Percentiles rank a stretch among this genome's conserved stretches.
Evolutionary conservation across 2,329 filamentous ascomycete species (phyloP).

Genomic region (Alternaria panax): DNA sequence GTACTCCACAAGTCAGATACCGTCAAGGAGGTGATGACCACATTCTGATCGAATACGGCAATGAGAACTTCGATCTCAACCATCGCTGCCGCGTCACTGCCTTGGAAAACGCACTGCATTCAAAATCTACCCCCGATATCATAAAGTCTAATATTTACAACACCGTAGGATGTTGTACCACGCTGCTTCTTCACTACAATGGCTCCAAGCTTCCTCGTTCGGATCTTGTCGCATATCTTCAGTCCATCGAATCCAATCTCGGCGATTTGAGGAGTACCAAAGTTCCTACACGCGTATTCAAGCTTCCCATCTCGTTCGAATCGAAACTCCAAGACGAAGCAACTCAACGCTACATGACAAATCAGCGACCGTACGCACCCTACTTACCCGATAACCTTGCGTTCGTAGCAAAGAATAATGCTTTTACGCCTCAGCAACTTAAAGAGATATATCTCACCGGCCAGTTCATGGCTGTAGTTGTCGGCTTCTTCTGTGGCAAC

Average conservation of each 20-base stretch:
- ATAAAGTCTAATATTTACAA: constrained; percentile 56
- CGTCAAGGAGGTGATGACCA: constrained; percentile 55
- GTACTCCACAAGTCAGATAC: constrained; percentile 37
- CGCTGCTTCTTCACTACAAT: constrained; percentile 54
- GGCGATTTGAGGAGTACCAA: constrained; percentile 52
- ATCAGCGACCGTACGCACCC: constrained; percentile 66
- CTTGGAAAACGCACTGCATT: constrained; percentile 58
- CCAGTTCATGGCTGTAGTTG: constrained; percentile 60
- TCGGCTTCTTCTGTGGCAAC: constrained; percentile 64
- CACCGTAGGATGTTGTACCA: constrained; percentile 60
- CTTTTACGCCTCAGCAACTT: constrained; percentile 58
- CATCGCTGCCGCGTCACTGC: constrained; percentile 64
- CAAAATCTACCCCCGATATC: constrained; percentile 48
- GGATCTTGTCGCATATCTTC: constrained; percentile 50
- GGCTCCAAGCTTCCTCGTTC: constrained; percentile 47
- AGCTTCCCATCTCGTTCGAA: constrained; percentile 54
- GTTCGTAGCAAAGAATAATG: constrained; percentile 65
- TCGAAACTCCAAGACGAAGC: constrained; percentile 58
- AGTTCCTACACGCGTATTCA: constrained; percentile 54
- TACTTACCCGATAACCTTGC: constrained; percentile 69
- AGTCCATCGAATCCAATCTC: constrained; percentile 51
- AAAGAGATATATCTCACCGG: constrained; percentile 61
- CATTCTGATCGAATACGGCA: constrained; percentile 65
- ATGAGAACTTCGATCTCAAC: constrained; percentile 64
- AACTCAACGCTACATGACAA: constrained; percentile 67